These are phyloP conservation scores for Aspergillus campestris DNA, from an alignment of 495 filamentous ascomycete genomes.

Conservation along the genomic window DNA sequence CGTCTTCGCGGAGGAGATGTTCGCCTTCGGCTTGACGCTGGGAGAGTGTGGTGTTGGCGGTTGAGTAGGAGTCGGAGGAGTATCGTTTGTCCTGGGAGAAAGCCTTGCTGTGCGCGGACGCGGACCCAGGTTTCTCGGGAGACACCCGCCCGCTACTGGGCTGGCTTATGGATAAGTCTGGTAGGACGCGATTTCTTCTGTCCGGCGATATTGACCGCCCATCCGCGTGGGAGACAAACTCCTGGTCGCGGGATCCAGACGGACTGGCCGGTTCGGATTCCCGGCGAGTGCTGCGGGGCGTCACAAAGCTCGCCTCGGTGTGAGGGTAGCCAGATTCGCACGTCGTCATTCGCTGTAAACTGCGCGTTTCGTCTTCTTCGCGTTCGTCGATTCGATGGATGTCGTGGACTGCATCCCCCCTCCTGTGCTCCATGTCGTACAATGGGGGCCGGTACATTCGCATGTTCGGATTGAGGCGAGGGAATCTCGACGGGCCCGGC, in stretches of 20 bases:
- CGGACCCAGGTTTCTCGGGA: constrained; percentile 14
- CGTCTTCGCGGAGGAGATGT: constrained; percentile 38
- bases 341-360: constrained; percentile 3
- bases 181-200: constrained; percentile 48
- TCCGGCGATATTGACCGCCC: constrained; percentile 25
- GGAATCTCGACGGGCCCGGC: constrained; percentile 45
- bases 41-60: constrained; percentile 53
- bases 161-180: constrained; percentile 45
- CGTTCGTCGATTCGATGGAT: constrained; percentile 64
- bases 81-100: constrained; percentile 28
- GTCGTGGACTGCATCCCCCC: constrained; percentile 37
- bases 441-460: constrained; percentile 17
- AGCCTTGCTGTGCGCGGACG: constrained; percentile 14
- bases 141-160: constrained; percentile 21
- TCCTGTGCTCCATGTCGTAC: constrained; percentile 39
- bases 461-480: constrained; percentile 17
- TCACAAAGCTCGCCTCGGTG: constrained; percentile 17
- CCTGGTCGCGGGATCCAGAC: too few species aligned
- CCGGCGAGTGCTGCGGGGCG: constrained; percentile 24
- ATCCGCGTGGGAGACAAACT: too few species aligned
- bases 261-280: background rate
- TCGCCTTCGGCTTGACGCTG: constrained; percentile 60
- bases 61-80: constrained; percentile 56
- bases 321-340: constrained; percentile 23
- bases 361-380: constrained; percentile 52